phyloP scores from a whole-genome alignment of 441 rosid genomes.

The Bruguiera hainesii region DNA sequence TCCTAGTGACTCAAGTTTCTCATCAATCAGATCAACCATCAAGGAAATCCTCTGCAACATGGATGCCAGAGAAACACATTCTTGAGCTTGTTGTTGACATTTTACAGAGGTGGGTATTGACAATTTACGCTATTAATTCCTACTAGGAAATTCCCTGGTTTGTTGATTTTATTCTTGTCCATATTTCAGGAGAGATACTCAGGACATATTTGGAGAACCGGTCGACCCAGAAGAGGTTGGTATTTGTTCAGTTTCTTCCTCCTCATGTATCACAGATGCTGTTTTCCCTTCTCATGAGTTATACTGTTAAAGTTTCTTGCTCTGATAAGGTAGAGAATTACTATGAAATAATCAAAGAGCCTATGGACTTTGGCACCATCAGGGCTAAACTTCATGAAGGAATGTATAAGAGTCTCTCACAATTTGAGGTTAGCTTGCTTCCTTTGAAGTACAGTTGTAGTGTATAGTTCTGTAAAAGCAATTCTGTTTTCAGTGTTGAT shows the following conservation, averaged over 20 bases:
- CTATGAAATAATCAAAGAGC: constrained; percentile 55
- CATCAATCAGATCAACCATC: constrained; percentile 31
- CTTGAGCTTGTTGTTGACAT: constrained; percentile 43
- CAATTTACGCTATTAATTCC: not conserved
- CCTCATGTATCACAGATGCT: constrained; percentile 1
- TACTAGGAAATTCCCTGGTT: constrained; percentile 2
- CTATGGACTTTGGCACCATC: constrained; percentile 81
- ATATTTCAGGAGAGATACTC: constrained; percentile 46
- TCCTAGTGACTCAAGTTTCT: constrained; percentile 13
- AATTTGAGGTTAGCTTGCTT: constrained; percentile 52
- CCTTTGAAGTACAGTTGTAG: constrained; percentile 4
- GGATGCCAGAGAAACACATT: constrained; percentile 40
- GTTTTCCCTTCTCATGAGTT: constrained; percentile 6
- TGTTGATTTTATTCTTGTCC: not conserved
- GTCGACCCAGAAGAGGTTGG: constrained; percentile 53
- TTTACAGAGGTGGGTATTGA: constrained; percentile 44
- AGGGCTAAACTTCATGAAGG: constrained; percentile 86
- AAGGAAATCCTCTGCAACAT: constrained; percentile 6
- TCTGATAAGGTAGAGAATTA: constrained; percentile 51
- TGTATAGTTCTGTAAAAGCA: too few relatives aligned
- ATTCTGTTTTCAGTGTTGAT: not conserved
- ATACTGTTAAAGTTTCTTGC: constrained; percentile 15
- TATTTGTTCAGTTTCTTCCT: constrained; percentile 9
- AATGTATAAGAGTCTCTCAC: constrained; percentile 52
- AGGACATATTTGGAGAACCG: constrained; percentile 61